These are phyloP conservation scores for Albatrellus sp. DNA, from an alignment of 1,284 basidiomycete genomes.

Conservation along the genomic window DNA sequence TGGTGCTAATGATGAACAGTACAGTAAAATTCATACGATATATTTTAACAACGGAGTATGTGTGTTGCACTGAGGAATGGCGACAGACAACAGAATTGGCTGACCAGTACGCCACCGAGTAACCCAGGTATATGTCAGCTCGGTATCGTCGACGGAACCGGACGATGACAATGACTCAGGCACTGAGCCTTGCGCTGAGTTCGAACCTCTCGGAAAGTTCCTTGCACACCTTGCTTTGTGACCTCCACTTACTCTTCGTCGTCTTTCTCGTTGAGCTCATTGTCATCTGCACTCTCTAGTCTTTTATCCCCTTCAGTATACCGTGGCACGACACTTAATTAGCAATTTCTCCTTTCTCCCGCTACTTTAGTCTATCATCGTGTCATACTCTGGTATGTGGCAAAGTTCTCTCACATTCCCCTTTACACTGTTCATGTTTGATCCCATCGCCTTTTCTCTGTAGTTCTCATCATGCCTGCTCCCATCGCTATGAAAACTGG, in stretches of 20 bases:
- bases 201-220: conserved; percentile 4
- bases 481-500: conserved; percentile 4
- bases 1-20: too few relatives aligned
- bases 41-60: too few relatives aligned
- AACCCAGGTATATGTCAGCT: too few relatives aligned
- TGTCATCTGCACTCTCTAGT: conserved; percentile 9
- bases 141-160: too few relatives aligned
- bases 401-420: background rate
- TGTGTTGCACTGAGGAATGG: too few relatives aligned
- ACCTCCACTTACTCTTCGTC: conserved; percentile 8
- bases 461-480: conserved; percentile 9
- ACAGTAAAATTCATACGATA: too few relatives aligned
- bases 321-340: background rate
- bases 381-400: background rate
- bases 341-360: background rate
- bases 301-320: background rate
- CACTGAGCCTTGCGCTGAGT: conserved; percentile 2
- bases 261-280: conserved; percentile 8
- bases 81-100: too few relatives aligned
- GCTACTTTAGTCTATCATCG: too few relatives aligned
- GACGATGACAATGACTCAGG: too few relatives aligned
- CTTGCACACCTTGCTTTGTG: conserved; percentile 10
- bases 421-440: background rate
- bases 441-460: background rate
- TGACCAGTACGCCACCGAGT: too few relatives aligned